phyloP scores from a whole-genome alignment of 768 basidiomycete species.

The Calocera cornea region DNA sequence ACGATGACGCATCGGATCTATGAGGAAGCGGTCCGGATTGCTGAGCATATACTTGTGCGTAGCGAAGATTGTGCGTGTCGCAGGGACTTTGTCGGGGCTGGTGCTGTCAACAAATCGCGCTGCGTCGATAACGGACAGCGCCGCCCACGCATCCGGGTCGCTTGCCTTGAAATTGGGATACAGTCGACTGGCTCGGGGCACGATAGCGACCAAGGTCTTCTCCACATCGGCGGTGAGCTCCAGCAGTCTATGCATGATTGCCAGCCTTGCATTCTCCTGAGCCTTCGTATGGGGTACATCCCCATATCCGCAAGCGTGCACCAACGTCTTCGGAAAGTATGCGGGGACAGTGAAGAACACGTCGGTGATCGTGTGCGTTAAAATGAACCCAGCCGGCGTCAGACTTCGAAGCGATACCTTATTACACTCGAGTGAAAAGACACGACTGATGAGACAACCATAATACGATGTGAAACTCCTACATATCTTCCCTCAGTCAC shows the following conservation, averaged over 20 bases:
- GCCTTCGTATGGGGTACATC: neutral
- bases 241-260: neutral
- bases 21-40: slow-evolving; percentile 38
- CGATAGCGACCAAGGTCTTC: neutral
- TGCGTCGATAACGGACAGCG: slow-evolving; percentile 42
- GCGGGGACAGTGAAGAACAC: neutral
- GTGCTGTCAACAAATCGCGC: slow-evolving; percentile 30
- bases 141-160: slow-evolving; percentile 40
- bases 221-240: slow-evolving; percentile 1
- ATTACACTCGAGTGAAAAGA: neutral
- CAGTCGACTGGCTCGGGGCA: slow-evolving; percentile 10
- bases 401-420: neutral
- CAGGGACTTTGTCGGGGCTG: slow-evolving; percentile 23
- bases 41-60: slow-evolving; percentile 55
- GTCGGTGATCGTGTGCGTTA: neutral
- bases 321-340: neutral
- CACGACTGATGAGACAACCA: neutral
- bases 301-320: neutral
- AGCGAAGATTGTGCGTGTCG: slow-evolving; percentile 34
- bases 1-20: slow-evolving; percentile 34
- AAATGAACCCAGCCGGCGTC: neutral
- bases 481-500: too few species aligned
- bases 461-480: too few species aligned
- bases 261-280: neutral
- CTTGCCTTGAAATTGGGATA: slow-evolving; percentile 36